phyloP scores from a whole-genome alignment of 306 rosid genomes.

The Lathyrus sativus region DNA sequence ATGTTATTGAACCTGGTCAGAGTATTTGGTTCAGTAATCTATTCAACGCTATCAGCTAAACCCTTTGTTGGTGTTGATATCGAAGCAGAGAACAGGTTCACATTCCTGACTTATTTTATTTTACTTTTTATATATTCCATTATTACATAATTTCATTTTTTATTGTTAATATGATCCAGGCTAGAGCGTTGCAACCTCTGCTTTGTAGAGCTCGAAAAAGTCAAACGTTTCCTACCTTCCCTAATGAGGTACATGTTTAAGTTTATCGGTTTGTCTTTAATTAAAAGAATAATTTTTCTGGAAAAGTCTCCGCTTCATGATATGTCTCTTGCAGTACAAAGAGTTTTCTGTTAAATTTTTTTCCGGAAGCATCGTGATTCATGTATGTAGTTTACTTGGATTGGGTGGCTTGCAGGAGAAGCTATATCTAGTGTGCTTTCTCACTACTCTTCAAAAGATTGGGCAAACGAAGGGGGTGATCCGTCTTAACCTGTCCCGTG shows the following conservation, averaged over 20 bases:
- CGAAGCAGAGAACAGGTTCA: constrained; percentile 94
- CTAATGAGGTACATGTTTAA: constrained; percentile 60
- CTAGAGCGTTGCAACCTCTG: constrained; percentile 92
- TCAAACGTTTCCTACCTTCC: constrained; percentile 63
- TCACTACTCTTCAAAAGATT: too few species aligned
- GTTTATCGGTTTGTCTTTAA: constrained; percentile 10
- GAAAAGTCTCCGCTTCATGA: too few species aligned
- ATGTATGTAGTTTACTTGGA: too few species aligned
- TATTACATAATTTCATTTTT: constrained; percentile 28
- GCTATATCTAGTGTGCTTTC: too few species aligned
- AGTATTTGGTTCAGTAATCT: constrained; percentile 80
- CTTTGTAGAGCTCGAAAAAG: constrained; percentile 92
- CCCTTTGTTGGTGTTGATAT: constrained; percentile 91
- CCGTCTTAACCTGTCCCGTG: too few species aligned
- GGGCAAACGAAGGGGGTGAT: too few species aligned
- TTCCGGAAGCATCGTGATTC: too few species aligned
- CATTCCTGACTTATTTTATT: constrained; percentile 24
- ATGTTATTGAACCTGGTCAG: constrained; percentile 90
- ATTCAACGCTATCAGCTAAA: constrained; percentile 75
- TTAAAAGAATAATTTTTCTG: neutral
- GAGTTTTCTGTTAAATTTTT: too few species aligned
- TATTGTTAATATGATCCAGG: constrained; percentile 48
- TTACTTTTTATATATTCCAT: constrained; percentile 12
- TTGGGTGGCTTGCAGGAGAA: too few species aligned
- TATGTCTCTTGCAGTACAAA: too few species aligned